phyloP scores from a whole-genome alignment of 805 yeast genomes.

The Kregervanrija fluxuum region DNA sequence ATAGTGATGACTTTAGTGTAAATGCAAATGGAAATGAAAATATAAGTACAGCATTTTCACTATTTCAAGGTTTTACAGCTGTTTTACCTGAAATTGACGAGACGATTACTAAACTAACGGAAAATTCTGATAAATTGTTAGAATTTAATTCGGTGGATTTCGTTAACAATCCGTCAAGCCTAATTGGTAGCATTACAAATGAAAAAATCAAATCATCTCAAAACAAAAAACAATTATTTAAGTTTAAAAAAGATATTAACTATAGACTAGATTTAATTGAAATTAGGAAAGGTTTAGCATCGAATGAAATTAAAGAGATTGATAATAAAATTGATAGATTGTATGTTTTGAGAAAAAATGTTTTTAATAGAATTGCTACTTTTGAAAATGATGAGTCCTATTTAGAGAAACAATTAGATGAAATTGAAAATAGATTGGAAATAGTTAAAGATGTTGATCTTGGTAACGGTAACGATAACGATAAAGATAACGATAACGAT shows the following conservation, averaged over 20 bases:
- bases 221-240: conserved; percentile 31
- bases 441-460: conserved; percentile 32
- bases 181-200: conserved; percentile 31
- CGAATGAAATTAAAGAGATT: conserved; percentile 57
- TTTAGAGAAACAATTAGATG: conserved; percentile 39
- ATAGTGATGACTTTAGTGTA: not conserved
- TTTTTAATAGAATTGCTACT: conserved; percentile 49
- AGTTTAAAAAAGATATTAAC: conserved; percentile 33
- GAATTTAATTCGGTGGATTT: not conserved
- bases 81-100: conserved; percentile 45
- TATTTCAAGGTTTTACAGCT: conserved; percentile 67
- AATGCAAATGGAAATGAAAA: not conserved
- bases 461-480: conserved; percentile 20
- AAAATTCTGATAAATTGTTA: conserved; percentile 12
- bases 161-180: not conserved
- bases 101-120: conserved; percentile 26
- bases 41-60: conserved; percentile 32
- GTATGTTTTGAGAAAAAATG: conserved; percentile 41
- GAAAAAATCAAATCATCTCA: conserved; percentile 37
- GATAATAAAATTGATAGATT: conserved; percentile 50
- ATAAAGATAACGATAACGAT: conserved; percentile 8
- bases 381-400: conserved; percentile 39
- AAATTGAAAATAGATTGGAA: conserved; percentile 36
- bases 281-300: conserved; percentile 56
- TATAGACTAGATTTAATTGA: conserved; percentile 48